Evolutionary conservation across 148 eudicot genomes (phyloP).

Genomic region (Chenopodium quinoa): DNA sequence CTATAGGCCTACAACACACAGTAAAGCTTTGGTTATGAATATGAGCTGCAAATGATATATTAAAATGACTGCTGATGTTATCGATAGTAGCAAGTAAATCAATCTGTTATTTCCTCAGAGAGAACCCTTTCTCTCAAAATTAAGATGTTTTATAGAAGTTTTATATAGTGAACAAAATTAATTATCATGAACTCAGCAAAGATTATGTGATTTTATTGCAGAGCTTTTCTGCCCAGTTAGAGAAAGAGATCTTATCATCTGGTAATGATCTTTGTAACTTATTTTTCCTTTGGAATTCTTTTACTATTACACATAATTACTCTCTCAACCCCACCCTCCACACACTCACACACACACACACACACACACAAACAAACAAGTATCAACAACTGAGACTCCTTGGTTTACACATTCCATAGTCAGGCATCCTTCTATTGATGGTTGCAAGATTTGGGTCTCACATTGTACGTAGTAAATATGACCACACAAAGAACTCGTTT

Average conservation of each 20-base stretch:
- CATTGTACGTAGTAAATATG: background rate
- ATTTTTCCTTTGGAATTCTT: constrained; percentile 3
- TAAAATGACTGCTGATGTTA: background rate
- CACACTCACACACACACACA: background rate
- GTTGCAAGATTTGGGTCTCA: background rate
- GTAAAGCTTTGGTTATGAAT: background rate
- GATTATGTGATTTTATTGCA: constrained; percentile 36
- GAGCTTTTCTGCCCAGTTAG: constrained; percentile 91
- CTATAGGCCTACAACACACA: too few relatives aligned
- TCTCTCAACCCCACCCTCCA: background rate
- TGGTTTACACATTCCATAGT: background rate
- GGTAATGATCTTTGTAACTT: constrained; percentile 39
- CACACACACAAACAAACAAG: background rate
- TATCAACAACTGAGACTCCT: too few relatives aligned
- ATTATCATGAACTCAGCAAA: background rate
- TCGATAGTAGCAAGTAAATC: background rate
- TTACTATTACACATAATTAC: background rate
- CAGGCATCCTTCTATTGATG: background rate
- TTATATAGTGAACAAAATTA: too few relatives aligned
- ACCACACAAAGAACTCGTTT: background rate
- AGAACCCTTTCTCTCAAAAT: background rate
- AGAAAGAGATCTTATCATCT: constrained; percentile 77
- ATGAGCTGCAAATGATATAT: background rate
- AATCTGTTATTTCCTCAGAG: background rate
- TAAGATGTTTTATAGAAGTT: background rate